Percentiles rank a stretch among this genome's conserved stretches.
phyloP scores from a whole-genome alignment of 2,329 filamentous ascomycete species.

The Pseudocercospora fuligena region DNA sequence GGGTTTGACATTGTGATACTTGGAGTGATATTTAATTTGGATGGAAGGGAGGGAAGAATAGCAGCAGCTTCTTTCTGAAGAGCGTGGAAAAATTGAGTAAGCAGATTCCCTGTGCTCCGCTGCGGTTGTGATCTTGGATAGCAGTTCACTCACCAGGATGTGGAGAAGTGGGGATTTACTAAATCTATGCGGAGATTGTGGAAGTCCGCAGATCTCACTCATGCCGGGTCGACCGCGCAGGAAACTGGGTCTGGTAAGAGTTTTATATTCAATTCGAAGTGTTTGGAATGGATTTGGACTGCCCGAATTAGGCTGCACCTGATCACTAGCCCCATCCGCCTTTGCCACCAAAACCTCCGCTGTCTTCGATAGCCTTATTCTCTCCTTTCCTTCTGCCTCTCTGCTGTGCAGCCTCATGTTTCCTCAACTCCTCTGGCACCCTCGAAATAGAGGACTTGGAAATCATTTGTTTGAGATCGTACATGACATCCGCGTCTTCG shows the following conservation, averaged over 20 bases:
- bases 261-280: neutral
- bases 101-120: too few relatives aligned
- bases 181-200: too few relatives aligned
- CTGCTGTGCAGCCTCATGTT: constrained; percentile 90
- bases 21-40: too few relatives aligned
- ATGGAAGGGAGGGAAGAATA: too few relatives aligned
- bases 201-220: too few relatives aligned
- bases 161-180: neutral
- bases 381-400: constrained; percentile 46
- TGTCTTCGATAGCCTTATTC: constrained; percentile 39
- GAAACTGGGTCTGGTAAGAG: too few relatives aligned
- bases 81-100: too few relatives aligned
- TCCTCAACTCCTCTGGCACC: constrained; percentile 86
- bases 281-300: neutral
- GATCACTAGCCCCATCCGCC: constrained; percentile 37
- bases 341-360: constrained; percentile 43
- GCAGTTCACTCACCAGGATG: neutral
- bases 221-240: too few relatives aligned
- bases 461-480: constrained; percentile 92
- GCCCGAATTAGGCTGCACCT: neutral
- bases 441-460: constrained; percentile 85
- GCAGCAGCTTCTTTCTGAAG: too few relatives aligned
- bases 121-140: too few relatives aligned
- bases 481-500: constrained; percentile 88
- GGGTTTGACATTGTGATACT: neutral